phyloP scores from a whole-genome alignment of 176 grass and related monocot species.

The Carex pumila region DNA sequence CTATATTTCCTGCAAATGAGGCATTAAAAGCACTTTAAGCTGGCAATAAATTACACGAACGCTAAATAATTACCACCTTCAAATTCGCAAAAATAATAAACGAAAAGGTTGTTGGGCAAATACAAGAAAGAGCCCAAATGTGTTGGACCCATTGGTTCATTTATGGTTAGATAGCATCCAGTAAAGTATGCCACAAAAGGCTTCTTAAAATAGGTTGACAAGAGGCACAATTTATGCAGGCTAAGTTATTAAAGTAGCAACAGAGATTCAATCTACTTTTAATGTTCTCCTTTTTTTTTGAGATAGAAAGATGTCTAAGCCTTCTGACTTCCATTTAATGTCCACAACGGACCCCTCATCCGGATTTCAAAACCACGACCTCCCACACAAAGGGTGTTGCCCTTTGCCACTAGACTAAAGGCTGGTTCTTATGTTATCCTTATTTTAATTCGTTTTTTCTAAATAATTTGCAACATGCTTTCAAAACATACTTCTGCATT shows the following conservation, averaged over 20 bases:
- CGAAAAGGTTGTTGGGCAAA: not conserved
- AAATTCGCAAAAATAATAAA: not conserved
- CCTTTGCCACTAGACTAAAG: too few relatives aligned
- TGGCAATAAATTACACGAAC: not conserved
- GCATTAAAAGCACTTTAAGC: slow-evolving; percentile 20
- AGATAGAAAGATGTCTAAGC: too few relatives aligned
- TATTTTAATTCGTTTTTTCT: not conserved
- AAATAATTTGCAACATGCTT: not conserved
- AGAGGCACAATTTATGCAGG: not conserved
- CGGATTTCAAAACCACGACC: too few relatives aligned
- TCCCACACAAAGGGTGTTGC: too few relatives aligned
- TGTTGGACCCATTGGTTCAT: not conserved
- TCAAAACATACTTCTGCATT: slow-evolving; percentile 51
- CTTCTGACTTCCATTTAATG: too few relatives aligned
- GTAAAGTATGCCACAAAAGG: not conserved
- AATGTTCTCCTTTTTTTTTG: too few relatives aligned
- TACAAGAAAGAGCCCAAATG: not conserved
- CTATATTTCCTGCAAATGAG: slow-evolving; percentile 69
- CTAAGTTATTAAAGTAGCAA: not conserved
- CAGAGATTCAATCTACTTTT: not conserved
- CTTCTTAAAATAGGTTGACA: not conserved
- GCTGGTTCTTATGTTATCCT: not conserved
- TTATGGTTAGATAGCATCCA: not conserved
- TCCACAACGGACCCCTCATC: too few relatives aligned
- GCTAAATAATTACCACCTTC: not conserved